Evolutionary conservation across 73 alveolate species (phyloP).

Genomic region (Breviolum minutum): DNA sequence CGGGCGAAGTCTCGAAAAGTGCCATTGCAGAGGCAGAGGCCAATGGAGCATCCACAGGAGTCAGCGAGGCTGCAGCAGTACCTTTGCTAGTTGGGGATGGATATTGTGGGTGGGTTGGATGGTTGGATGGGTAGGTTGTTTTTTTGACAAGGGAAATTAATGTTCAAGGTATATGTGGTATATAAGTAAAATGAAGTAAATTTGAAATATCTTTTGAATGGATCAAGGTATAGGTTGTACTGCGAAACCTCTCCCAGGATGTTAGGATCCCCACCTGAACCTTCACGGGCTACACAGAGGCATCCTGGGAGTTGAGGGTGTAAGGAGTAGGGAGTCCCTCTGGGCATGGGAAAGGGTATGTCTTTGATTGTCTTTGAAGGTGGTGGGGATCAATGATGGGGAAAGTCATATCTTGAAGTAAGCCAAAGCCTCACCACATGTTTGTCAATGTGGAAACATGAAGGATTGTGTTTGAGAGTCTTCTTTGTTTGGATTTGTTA

Average conservation of each 20-base stretch:
- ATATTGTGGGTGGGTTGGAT: background rate
- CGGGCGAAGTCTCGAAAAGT: background rate
- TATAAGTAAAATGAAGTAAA: background rate
- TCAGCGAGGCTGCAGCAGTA: background rate
- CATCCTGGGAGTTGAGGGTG: no score
- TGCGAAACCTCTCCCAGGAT: background rate
- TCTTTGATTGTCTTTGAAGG: no score
- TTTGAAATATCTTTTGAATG: background rate
- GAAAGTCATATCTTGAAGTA: no score
- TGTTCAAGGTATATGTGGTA: background rate
- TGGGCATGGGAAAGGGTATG: no score
- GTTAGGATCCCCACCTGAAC: no score
- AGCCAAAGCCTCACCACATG: no score
- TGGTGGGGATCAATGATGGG: no score
- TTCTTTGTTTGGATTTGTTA: no score
- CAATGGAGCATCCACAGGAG: background rate
- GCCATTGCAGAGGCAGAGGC: background rate
- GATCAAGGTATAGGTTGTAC: background rate
- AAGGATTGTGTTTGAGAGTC: no score
- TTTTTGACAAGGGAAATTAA: background rate
- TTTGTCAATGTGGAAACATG: no score
- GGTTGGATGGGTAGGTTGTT: background rate
- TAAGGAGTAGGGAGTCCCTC: no score
- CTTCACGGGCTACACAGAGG: no score
- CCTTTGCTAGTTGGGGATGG: background rate